Base-by-base conservation (phyloP, 495 filamentous ascomycete species). In the Terfezia claveryi region DNA sequence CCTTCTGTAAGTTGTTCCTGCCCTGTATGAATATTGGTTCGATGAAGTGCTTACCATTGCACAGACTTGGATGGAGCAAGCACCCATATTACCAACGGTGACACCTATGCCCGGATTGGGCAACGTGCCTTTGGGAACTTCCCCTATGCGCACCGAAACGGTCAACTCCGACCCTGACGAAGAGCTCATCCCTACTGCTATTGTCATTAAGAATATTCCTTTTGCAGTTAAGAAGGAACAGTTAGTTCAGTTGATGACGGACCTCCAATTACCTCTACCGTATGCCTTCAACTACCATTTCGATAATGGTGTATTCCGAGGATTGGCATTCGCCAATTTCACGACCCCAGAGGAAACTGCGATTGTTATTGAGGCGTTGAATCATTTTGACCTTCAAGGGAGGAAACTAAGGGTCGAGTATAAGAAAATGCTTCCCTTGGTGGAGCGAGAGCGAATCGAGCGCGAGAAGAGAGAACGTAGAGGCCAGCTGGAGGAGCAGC, bases 281-380 rank as follows among this genome's bases (percentile, higher is more conserved):
- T 98, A 98, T 65, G 91, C 91, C 5, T 98, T 98, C 76, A 98
- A 98, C 70, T 98, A 98, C 61, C 91, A 98, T 68, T 98, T 98
- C 66, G 91, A 98, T 65, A 92, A 94, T 63, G 91, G 91, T 20
- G 89, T 98, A 17, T 98, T 98, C 71, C 76, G 91, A 56, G 91
- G 91, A 17, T 74, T 98, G 51, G 91, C 91, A 10, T 98, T 98
- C 68, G 91, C 91, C 68, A 98, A 98, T 69, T 98, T 98, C 68
- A 93, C 91, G 10, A 94, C 85, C 16, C 77, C 91, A 2, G 82
- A 94, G 56, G 91, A 98, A 63, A 98, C 91, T 0, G 82, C 82
- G 11, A 74, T 78, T 32, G 91, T 96, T 37, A 98, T 98, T 61
- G 80, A 91, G 23, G 70, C 80, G 50, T 76, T 98, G 68, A 96